Base-by-base conservation (phyloP, 169 alveolate genomes). In the Eimeria maxima region DNA sequence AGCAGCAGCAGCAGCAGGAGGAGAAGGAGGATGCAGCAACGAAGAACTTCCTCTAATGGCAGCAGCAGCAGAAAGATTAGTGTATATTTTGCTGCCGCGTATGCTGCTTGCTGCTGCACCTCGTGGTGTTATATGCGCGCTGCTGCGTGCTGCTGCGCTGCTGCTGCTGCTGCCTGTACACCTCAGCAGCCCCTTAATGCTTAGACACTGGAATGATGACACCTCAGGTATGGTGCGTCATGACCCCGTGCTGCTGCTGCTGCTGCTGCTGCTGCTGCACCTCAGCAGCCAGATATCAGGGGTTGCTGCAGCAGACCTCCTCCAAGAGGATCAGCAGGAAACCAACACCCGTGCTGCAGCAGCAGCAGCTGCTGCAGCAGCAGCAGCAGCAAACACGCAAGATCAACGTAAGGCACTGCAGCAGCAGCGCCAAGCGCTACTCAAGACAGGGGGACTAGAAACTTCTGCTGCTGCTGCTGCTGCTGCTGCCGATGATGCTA, bases 141-240 rank as follows among this genome's bases (percentile, higher is more conserved):
- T 80, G 65, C 90, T 80, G 44, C 90, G 67, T 27, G 90, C 90
- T 44, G 90, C 90, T 11, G 10, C 90, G 24, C 44, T 80, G 90
- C 90, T 80, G 90, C 90, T 80, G 44, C 90, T 80, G 90, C 90
- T 80, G 90, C 90, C 90, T 80, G 69, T 80, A 80, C 90, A 80
- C 90, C 90, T 80, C 90, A 80, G 90, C 90, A 80, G 71, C 45
- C 90, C 90, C 44, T 38, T 80, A 6, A 80, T 80, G 90, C 67
- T 80, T 20, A 44, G 90, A 27, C 10, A 50, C 67, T 18, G 69
- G 67, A 69, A 42, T 8, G 90, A 80, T 42, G 90, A 80, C 45
- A 22, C 45, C 14, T 80, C 90, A 18, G 90, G 90, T 33, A 16
- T 80, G 67, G 90, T 80, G 90, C 90, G 90, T 38, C 90, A 80